Evolutionary conservation across 306 rosid species (phyloP), one percentile per base, ranked within the genome.

Genomic region (Calophaca sinica): DNA sequence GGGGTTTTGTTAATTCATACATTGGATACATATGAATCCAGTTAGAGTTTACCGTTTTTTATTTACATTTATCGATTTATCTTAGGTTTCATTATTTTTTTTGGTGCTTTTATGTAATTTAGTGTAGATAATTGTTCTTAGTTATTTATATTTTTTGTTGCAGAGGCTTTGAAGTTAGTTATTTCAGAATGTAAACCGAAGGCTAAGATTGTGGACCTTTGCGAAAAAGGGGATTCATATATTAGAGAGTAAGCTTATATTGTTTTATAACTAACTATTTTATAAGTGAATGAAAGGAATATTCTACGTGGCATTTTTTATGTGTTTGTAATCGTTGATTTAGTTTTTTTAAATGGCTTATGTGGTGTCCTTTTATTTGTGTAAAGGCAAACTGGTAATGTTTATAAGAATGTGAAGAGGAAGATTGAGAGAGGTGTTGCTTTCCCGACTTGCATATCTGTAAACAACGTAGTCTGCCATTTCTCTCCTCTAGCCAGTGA

Each of bases 361-460:
- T 62, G 61, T 41, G 4, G 14, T 6, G 39, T 69, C 9, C 1
- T 9, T 20, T 57, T 84, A 74, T 9, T 52, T 13, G 14, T 53
- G 51, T 74, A 0, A 68, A 91, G 98, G 82, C 96, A 91, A 88
- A 86, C 93, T 35, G 91, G 96, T 11, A 91, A 86, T 73, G 82
- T 85, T 77, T 91, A 91, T 84, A 91, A 93, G 82, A 93, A 85
- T 81, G 90, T 80, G 9, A 91, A 91, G 88, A 89, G 83, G 86
- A 93, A 91, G 90, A 93, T 93, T 66, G 99, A 94, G 76, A 84
- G 96, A 69, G 99, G 99, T 2, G 96, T 92, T 68, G 96, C 97
- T 44, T 94, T 94, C 53, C 99, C 99, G 3, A 91, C 99, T 28
- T 94, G 96, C 80, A 29, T 94, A 79, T 94, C 97, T 15, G 96